Conservation (phyloP, 805 yeast genomes). For the Metschnikowia koreensis region DNA sequence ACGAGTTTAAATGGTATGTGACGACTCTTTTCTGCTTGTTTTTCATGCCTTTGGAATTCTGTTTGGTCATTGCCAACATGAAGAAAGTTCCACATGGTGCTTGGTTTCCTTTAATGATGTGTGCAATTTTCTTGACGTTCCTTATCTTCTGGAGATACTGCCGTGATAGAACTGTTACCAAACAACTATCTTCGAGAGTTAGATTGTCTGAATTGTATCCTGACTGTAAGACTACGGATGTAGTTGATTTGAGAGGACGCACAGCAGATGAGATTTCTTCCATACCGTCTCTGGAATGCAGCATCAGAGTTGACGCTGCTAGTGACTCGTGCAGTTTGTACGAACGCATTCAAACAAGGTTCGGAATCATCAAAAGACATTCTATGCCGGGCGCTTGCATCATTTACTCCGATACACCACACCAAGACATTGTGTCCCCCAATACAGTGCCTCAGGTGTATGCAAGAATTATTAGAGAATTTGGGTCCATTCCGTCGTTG, state of each 20-base stretch:
- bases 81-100: constrained; percentile 58
- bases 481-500: constrained; percentile 43
- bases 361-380: constrained; percentile 19
- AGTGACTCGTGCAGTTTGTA: neutral
- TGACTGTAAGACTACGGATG: constrained; percentile 17
- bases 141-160: constrained; percentile 50
- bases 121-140: constrained; percentile 35
- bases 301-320: neutral
- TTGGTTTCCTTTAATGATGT: constrained; percentile 56
- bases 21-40: constrained; percentile 34
- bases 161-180: constrained; percentile 38
- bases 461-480: constrained; percentile 35
- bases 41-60: constrained; percentile 48
- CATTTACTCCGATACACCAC: constrained; percentile 38
- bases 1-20: constrained; percentile 33
- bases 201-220: constrained; percentile 37
- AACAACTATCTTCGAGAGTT: constrained; percentile 35
- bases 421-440: constrained; percentile 38
- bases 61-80: constrained; percentile 47
- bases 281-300: constrained; percentile 1
- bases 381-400: constrained; percentile 40
- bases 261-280: neutral
- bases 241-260: constrained; percentile 20
- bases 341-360: constrained; percentile 19
- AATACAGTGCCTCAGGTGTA: constrained; percentile 47